A percentile compares a stretch with the other conserved stretches of the same genome.
phyloP scores from a whole-genome alignment of 176 grass and related monocot genomes.

The Triticum aestivum region DNA sequence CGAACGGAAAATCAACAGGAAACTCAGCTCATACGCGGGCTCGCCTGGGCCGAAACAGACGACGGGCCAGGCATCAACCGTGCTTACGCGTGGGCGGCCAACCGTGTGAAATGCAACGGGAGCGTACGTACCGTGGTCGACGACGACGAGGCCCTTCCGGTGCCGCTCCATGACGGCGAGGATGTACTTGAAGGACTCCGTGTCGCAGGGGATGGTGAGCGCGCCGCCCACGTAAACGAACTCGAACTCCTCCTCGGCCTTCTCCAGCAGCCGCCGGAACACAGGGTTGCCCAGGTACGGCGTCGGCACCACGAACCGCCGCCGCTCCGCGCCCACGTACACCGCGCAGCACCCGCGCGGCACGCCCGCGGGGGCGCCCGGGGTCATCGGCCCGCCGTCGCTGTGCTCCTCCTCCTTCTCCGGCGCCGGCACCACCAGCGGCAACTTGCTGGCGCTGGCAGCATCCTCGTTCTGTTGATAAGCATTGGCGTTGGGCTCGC shows the following conservation, averaged over 20 bases:
- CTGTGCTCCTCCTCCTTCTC: not conserved
- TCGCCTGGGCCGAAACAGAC: not conserved
- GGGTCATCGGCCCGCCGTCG: not conserved
- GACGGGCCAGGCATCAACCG: not conserved
- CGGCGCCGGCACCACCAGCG: not conserved
- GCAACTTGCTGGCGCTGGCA: not conserved
- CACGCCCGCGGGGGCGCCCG: constrained; percentile 20
- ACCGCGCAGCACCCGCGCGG: constrained; percentile 49
- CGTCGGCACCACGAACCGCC: constrained; percentile 73
- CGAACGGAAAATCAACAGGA: not conserved
- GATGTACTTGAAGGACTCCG: constrained; percentile 70
- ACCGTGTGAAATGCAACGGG: not conserved
- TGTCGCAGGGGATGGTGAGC: constrained; percentile 64
- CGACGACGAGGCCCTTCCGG: constrained; percentile 32
- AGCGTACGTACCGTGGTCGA: constrained; percentile 51
- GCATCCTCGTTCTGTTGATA: not conserved
- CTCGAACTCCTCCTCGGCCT: constrained; percentile 62
- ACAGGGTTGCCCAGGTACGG: constrained; percentile 49
- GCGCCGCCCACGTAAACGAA: constrained; percentile 47
- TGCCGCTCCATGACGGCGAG: constrained; percentile 52
- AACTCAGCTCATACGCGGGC: not conserved
- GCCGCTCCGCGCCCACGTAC: constrained; percentile 42
- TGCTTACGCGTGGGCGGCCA: not conserved
- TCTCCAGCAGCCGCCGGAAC: constrained; percentile 65
- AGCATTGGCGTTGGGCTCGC: not conserved